These are phyloP conservation scores for Saccharomyces hybrid DNA, from an alignment of 1,139 yeast species.

Conservation along the genomic window DNA sequence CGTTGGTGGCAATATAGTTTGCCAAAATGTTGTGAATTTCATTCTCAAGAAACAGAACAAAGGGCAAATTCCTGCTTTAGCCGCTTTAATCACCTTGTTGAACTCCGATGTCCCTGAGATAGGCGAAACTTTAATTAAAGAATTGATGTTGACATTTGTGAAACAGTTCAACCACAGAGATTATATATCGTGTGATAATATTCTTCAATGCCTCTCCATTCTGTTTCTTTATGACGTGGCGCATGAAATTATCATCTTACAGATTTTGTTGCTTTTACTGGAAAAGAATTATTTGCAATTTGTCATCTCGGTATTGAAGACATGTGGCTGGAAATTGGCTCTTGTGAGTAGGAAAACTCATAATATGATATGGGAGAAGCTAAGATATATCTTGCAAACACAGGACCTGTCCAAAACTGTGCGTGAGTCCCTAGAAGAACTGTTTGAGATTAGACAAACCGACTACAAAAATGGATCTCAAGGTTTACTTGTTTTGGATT, in stretches of 20 bases:
- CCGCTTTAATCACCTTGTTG: slow-evolving; percentile 50
- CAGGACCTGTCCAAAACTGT: slow-evolving; percentile 40
- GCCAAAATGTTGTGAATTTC: slow-evolving; percentile 8
- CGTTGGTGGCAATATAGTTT: slow-evolving; percentile 8
- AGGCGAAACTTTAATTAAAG: slow-evolving; percentile 49
- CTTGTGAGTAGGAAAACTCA: slow-evolving; percentile 39
- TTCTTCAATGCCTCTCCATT: background rate
- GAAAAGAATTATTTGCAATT: slow-evolving; percentile 44
- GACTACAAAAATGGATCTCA: slow-evolving; percentile 35
- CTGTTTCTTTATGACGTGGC: slow-evolving; percentile 59
- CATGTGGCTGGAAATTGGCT: slow-evolving; percentile 40
- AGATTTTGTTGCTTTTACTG: slow-evolving; percentile 54
- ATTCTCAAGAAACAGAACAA: slow-evolving; percentile 13
- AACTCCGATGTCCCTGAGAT: slow-evolving; percentile 65
- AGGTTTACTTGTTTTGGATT: background rate
- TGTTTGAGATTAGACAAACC: slow-evolving; percentile 46
- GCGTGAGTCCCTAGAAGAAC: slow-evolving; percentile 44
- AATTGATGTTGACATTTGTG: slow-evolving; percentile 26
- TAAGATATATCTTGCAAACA: slow-evolving; percentile 55
- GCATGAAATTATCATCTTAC: slow-evolving; percentile 56
- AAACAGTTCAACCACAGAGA: background rate
- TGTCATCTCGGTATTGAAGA: slow-evolving; percentile 38
- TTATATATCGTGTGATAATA: background rate
- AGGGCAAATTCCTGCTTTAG: slow-evolving; percentile 42
- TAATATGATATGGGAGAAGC: slow-evolving; percentile 51